Percentiles rank a stretch among this genome's conserved stretches.
These are phyloP conservation scores for Trichoderma afroharzianum DNA, from an alignment of 2,329 filamentous ascomycete genomes.

Conservation along the genomic window DNA sequence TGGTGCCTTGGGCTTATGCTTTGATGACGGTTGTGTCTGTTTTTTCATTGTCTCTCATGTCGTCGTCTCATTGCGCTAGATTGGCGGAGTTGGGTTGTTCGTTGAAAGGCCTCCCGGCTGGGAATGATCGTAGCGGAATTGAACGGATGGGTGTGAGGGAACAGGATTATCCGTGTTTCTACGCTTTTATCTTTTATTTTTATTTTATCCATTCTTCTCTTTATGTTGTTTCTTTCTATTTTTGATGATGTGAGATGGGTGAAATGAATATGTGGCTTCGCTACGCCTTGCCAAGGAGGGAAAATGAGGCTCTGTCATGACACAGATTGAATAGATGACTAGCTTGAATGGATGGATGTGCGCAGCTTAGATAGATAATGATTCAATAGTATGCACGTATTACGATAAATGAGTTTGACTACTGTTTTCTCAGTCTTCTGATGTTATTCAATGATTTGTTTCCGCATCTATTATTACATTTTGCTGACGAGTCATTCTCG, in stretches of 20 bases:
- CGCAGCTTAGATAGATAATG: too few relatives aligned
- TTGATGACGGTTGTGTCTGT: slow-evolving; percentile 20
- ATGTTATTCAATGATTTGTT: background rate
- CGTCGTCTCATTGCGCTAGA: slow-evolving; percentile 27
- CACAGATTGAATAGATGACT: background rate
- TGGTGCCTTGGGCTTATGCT: slow-evolving; percentile 18
- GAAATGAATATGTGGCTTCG: background rate
- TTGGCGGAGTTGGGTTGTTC: slow-evolving; percentile 27
- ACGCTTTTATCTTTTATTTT: slow-evolving; percentile 4
- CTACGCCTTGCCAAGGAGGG: background rate
- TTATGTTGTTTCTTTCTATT: background rate
- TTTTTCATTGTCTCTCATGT: slow-evolving; percentile 22
- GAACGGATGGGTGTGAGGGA: slow-evolving; percentile 21
- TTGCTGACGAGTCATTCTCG: background rate
- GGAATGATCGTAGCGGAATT: slow-evolving; percentile 24
- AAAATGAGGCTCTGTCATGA: background rate
- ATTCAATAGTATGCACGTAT: background rate
- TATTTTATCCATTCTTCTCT: background rate
- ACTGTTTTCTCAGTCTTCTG: background rate
- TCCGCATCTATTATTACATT: background rate
- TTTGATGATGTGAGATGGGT: background rate
- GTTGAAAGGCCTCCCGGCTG: slow-evolving; percentile 21
- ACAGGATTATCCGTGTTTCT: slow-evolving; percentile 16
- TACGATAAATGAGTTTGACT: background rate
- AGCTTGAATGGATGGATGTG: background rate